These are phyloP conservation scores for Firmiana major DNA, from an alignment of 345 rosid species.

Conservation along the genomic window DNA sequence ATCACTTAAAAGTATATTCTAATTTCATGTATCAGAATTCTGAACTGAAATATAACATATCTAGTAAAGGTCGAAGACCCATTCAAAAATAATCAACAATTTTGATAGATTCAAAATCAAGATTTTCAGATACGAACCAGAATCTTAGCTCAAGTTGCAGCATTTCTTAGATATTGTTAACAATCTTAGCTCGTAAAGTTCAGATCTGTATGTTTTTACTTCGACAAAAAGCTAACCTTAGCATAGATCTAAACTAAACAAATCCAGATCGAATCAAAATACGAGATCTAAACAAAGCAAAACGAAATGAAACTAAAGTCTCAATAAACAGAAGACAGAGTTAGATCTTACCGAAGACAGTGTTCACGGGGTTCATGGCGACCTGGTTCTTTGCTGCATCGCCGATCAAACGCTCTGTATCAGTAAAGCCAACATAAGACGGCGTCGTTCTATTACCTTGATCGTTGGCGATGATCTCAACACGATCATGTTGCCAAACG, in stretches of 20 bases:
- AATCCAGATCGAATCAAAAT: constrained; percentile 18
- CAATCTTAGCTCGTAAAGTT: not conserved
- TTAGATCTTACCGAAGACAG: constrained; percentile 57
- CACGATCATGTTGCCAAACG: constrained; percentile 80
- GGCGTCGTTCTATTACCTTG: constrained; percentile 78
- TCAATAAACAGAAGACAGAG: not conserved
- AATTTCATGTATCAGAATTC: not conserved
- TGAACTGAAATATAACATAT: not conserved
- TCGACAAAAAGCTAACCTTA: not conserved
- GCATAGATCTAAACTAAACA: not conserved
- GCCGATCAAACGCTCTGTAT: constrained; percentile 67
- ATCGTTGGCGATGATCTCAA: constrained; percentile 73
- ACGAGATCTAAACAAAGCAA: constrained; percentile 13
- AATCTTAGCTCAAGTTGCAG: not conserved
- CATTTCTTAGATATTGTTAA: too few relatives aligned
- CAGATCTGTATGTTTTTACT: not conserved
- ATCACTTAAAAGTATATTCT: too few relatives aligned
- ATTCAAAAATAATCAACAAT: not conserved
- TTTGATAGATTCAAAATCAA: too few relatives aligned
- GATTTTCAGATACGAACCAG: not conserved
- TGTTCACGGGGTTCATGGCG: constrained; percentile 70
- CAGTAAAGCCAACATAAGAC: constrained; percentile 62
- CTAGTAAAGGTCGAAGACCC: not conserved
- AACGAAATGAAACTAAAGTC: not conserved
- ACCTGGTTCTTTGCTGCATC: constrained; percentile 86